Conservation (phyloP, 2,329 filamentous ascomycete species). For the Pyricularia pennisetigena region DNA sequence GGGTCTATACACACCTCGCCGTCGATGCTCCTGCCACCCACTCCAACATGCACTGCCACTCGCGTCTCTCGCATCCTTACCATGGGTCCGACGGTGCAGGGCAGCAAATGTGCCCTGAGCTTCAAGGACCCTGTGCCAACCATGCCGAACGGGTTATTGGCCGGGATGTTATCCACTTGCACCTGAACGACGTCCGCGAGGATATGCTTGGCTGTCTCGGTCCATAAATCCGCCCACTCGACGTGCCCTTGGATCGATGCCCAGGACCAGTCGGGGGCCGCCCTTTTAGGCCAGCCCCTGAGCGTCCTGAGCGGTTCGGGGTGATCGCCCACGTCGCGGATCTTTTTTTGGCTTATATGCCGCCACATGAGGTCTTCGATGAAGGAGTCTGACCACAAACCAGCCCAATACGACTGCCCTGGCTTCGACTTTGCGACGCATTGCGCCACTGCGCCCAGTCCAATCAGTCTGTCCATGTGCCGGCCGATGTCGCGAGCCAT, state of each 20-base stretch:
- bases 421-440: background rate
- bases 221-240: background rate
- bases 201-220: background rate
- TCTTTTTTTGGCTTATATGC: background rate
- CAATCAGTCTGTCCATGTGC: conserved; percentile 15
- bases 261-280: conserved; percentile 5
- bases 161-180: background rate
- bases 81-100: background rate
- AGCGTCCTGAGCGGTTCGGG: background rate
- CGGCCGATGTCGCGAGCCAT: conserved; percentile 14
- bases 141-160: background rate
- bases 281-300: background rate
- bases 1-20: conserved; percentile 1
- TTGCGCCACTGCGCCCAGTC: background rate
- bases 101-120: background rate
- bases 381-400: conserved; percentile 5
- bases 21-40: background rate
- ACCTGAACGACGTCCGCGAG: background rate
- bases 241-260: background rate
- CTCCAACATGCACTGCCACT: background rate
- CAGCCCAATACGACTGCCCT: conserved; percentile 3
- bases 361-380: conserved; percentile 5
- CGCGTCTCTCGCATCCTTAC: background rate
- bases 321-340: background rate
- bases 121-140: background rate